A percentile compares a stretch with the other conserved stretches of the same genome.
These are phyloP conservation scores for Mimosa bimucronata DNA, from an alignment of 306 rosid species.

Conservation along the genomic window DNA sequence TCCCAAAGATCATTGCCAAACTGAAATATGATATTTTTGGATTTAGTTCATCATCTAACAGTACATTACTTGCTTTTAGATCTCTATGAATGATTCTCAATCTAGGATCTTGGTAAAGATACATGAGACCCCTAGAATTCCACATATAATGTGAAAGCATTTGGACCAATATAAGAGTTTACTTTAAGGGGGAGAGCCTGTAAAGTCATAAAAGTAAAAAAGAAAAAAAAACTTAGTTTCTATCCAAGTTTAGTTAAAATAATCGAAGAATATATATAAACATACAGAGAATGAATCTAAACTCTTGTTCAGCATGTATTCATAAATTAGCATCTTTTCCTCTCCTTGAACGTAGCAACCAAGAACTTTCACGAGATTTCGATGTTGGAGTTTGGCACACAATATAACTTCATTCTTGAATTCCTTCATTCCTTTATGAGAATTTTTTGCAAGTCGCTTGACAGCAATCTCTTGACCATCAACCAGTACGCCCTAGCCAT, in stretches of 20 bases:
- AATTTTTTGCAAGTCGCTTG: background rate
- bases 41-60: background rate
- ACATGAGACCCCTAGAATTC: background rate
- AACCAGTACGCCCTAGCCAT: background rate
- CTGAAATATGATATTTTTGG: background rate
- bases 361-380: conserved; percentile 36
- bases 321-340: background rate
- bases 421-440: conserved; percentile 32
- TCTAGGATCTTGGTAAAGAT: background rate
- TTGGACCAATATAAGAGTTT: background rate
- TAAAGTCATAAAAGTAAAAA: background rate
- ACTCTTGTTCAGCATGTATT: background rate
- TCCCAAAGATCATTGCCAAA: background rate
- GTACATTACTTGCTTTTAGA: background rate
- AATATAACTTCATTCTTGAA: conserved; percentile 32
- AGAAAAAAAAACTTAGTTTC: background rate
- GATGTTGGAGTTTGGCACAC: conserved; percentile 30
- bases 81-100: background rate
- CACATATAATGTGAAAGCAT: background rate
- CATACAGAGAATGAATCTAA: background rate
- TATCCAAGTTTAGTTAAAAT: background rate
- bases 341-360: conserved; percentile 25
- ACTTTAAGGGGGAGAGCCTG: background rate
- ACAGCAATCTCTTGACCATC: conserved; percentile 34
- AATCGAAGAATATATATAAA: background rate